A percentile compares a stretch with the other conserved stretches of the same genome.
Evolutionary conservation across 768 basidiomycete species (phyloP).

Genomic region (Psilocybe azurescens): DNA sequence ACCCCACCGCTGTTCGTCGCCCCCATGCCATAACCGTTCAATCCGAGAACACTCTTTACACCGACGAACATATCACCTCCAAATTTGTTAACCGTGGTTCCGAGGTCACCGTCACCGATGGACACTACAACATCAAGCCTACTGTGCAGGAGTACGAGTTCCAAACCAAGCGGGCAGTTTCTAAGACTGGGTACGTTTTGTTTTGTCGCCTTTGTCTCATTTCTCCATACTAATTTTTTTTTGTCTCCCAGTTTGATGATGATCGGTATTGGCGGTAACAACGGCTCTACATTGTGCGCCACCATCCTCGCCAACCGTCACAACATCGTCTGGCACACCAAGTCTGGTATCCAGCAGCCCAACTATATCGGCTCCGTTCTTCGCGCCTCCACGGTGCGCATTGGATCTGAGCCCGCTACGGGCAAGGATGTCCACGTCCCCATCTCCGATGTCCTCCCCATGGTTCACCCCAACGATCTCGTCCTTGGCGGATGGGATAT

Average conservation of each 20-base stretch:
- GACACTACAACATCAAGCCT: slow-evolving; percentile 80
- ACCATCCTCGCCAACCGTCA: slow-evolving; percentile 96
- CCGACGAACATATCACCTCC: slow-evolving; percentile 82
- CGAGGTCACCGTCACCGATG: slow-evolving; percentile 68
- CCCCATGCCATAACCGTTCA: slow-evolving; percentile 79
- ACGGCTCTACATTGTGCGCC: slow-evolving; percentile 92
- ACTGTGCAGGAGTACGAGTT: slow-evolving; percentile 87
- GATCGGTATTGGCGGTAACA: slow-evolving; percentile 97
- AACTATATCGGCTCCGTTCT: slow-evolving; percentile 98
- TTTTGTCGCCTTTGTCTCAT: slow-evolving; percentile 11
- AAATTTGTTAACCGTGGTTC: slow-evolving; percentile 85
- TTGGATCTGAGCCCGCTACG: slow-evolving; percentile 79
- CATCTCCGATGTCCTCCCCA: slow-evolving; percentile 90
- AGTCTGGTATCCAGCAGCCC: slow-evolving; percentile 88
- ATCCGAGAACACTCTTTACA: slow-evolving; percentile 81
- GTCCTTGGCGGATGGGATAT: slow-evolving; percentile 99
- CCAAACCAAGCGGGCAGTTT: slow-evolving; percentile 84
- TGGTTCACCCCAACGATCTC: slow-evolving; percentile 98
- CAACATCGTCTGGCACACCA: slow-evolving; percentile 94
- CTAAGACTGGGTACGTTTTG: slow-evolving; percentile 87
- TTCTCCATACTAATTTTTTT: slow-evolving; percentile 19
- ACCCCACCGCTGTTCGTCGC: slow-evolving; percentile 86
- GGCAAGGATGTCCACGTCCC: slow-evolving; percentile 94
- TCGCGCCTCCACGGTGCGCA: slow-evolving; percentile 92
- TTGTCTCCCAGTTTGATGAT: slow-evolving; percentile 79